phyloP scores from a whole-genome alignment of 202 grass and related monocot genomes.

The Carex arenaria region DNA sequence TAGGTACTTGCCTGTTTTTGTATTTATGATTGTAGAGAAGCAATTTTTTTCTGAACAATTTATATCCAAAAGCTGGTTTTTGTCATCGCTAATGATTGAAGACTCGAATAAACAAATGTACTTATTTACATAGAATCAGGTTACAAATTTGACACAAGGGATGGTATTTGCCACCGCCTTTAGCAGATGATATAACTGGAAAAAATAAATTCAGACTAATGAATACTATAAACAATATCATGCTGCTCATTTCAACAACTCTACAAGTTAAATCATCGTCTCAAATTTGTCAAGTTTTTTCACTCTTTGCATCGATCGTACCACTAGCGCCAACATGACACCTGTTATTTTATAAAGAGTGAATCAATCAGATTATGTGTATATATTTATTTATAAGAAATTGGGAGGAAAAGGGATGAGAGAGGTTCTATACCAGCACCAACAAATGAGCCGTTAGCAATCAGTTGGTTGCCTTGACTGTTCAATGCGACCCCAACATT shows the following conservation, averaged over 20 bases:
- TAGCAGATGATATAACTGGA: neutral
- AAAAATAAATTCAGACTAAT: neutral
- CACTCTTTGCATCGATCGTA: conserved; percentile 74
- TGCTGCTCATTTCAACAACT: neutral
- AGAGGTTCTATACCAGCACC: conserved; percentile 50
- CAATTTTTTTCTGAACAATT: neutral
- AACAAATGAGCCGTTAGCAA: conserved; percentile 66
- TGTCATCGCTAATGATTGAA: neutral
- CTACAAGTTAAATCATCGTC: conserved; percentile 62
- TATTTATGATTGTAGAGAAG: neutral
- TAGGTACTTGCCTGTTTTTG: neutral
- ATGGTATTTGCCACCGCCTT: neutral
- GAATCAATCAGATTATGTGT: neutral
- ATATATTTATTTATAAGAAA: neutral
- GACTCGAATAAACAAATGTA: neutral
- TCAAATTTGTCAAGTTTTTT: conserved; percentile 84
- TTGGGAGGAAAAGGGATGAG: neutral
- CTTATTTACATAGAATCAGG: neutral
- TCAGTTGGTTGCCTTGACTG: conserved; percentile 63
- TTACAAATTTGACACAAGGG: conserved; percentile 8
- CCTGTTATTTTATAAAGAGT: conserved; percentile 48
- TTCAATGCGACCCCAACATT: conserved; percentile 74
- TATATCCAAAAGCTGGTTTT: neutral
- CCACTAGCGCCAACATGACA: conserved; percentile 55
- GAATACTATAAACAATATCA: neutral